Evolutionary conservation across 1,284 basidiomycete genomes (phyloP).

Genomic region (Bondarzewia mesenterica): DNA sequence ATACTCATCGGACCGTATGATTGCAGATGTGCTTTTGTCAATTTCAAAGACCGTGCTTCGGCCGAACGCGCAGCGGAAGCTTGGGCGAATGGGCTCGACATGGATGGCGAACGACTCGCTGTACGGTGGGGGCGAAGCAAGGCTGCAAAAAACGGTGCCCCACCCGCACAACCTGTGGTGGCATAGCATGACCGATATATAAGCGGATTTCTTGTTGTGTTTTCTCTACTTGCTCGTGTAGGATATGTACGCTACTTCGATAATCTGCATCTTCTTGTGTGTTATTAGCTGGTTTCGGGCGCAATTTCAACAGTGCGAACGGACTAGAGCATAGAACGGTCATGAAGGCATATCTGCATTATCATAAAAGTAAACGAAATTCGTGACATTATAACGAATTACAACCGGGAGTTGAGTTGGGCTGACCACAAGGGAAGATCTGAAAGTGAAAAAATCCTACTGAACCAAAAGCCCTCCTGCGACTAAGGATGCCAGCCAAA

Average conservation of each 20-base stretch:
- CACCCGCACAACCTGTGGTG: not conserved
- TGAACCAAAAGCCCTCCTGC: slow-evolving; percentile 32
- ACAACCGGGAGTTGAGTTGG: not conserved
- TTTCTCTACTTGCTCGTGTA: not conserved
- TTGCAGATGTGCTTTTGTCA: slow-evolving; percentile 93
- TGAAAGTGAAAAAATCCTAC: not conserved
- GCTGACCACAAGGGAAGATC: too few species aligned
- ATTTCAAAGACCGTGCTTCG: slow-evolving; percentile 74
- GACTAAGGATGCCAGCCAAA: slow-evolving; percentile 35
- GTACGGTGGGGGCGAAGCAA: slow-evolving; percentile 87
- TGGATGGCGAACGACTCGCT: slow-evolving; percentile 68
- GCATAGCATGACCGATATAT: not conserved
- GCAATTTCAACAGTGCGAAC: too few species aligned
- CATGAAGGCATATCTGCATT: too few species aligned
- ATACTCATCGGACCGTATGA: slow-evolving; percentile 4
- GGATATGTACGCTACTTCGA: not conserved
- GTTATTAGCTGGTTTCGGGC: too few species aligned
- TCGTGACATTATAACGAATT: too few species aligned
- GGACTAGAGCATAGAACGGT: too few species aligned
- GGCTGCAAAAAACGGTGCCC: slow-evolving; percentile 21
- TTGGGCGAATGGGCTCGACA: slow-evolving; percentile 81
- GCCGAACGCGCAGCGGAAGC: slow-evolving; percentile 86
- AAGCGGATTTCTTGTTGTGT: not conserved
- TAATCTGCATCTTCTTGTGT: not conserved
- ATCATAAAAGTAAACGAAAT: too few species aligned